Evolutionary conservation across 495 filamentous ascomycete species (phyloP).

Genomic region (Lasiosphaeria ovina): DNA sequence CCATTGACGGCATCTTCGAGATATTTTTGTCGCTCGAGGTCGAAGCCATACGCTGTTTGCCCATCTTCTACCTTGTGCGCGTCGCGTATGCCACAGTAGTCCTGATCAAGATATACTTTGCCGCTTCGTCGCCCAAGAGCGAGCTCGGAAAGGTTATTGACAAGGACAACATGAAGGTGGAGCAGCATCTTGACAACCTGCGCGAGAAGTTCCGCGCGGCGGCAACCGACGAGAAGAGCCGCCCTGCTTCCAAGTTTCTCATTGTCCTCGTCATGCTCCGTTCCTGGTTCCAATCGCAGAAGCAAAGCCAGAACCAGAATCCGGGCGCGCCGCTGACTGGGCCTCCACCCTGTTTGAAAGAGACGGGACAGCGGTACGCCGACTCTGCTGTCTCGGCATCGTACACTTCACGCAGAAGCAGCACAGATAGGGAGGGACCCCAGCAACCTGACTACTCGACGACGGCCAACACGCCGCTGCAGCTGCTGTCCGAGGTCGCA

Average conservation of each 20-base stretch:
- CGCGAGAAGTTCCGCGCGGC: conserved; percentile 64
- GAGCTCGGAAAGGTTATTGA: conserved; percentile 76
- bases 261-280: conserved; percentile 72
- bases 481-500: conserved; percentile 68
- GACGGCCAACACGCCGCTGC: conserved; percentile 54
- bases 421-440: conserved; percentile 1
- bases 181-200: conserved; percentile 68
- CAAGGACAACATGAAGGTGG: conserved; percentile 69
- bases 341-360: not conserved
- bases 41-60: conserved; percentile 64
- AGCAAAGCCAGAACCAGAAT: conserved; percentile 16
- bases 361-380: not conserved
- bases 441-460: conserved; percentile 23
- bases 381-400: not conserved
- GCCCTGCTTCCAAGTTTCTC: conserved; percentile 73
- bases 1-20: conserved; percentile 73
- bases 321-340: too few relatives aligned
- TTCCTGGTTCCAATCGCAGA: conserved; percentile 62
- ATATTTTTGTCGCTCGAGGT: conserved; percentile 61
- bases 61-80: conserved; percentile 74
- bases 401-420: conserved; percentile 11
- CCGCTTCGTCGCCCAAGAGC: conserved; percentile 62
- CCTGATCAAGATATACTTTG: conserved; percentile 83
- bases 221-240: conserved; percentile 60
- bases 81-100: conserved; percentile 77